phyloP scores from a whole-genome alignment of 768 basidiomycete species.

The Stropharia rugosoannulata region DNA sequence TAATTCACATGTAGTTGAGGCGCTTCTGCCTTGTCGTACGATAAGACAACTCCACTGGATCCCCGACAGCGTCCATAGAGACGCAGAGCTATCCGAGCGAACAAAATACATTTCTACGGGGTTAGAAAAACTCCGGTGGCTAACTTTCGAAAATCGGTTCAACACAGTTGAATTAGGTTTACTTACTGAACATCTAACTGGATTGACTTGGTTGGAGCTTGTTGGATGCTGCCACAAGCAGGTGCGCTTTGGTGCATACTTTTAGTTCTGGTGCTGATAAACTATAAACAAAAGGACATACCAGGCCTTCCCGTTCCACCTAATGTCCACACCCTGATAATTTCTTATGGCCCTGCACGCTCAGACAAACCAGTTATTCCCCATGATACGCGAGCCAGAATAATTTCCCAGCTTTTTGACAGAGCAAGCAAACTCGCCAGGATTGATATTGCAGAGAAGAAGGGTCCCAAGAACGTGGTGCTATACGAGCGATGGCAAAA shows the following conservation, averaged over 20 bases:
- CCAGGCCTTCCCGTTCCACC: neutral
- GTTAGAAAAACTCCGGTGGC: neutral
- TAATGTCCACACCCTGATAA: neutral
- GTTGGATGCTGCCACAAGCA: neutral
- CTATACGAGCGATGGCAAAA: constrained; percentile 3
- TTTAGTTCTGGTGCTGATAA: neutral
- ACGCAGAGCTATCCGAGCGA: neutral
- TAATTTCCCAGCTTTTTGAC: neutral
- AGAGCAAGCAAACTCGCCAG: neutral
- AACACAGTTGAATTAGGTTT: neutral
- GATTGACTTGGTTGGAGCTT: neutral
- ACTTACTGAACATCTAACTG: neutral
- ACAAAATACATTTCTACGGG: too few species aligned
- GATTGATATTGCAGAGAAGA: neutral
- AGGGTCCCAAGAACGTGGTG: neutral
- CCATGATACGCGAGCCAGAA: neutral
- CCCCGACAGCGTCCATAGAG: neutral
- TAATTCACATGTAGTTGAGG: neutral
- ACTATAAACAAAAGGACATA: neutral
- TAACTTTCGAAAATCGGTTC: neutral
- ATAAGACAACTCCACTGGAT: constrained; percentile 2
- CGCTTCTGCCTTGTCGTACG: neutral
- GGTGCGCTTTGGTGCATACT: neutral
- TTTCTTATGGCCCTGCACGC: neutral
- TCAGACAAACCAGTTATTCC: neutral